These are phyloP conservation scores for Trypanosoma theileri DNA, from an alignment of 208 protist species.

Conservation along the genomic window DNA sequence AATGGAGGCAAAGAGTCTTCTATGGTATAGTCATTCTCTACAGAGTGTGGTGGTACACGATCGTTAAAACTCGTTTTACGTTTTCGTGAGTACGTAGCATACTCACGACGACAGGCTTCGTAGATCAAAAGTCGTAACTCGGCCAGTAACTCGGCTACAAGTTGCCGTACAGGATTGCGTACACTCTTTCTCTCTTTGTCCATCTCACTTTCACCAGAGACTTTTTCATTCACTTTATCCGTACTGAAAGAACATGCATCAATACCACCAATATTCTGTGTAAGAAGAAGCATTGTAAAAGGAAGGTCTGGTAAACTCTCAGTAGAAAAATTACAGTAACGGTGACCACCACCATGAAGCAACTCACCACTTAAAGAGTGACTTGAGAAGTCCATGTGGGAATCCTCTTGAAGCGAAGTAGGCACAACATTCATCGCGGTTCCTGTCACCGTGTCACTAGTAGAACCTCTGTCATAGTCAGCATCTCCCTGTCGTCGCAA, in stretches of 20 bases:
- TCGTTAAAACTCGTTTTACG: constrained; percentile 4
- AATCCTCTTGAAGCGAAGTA: not conserved
- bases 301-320: constrained; percentile 27
- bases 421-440: no score
- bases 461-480: no score
- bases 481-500: not conserved
- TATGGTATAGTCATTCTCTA: not conserved
- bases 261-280: constrained; percentile 81
- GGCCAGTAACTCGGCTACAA: constrained; percentile 47
- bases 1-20: constrained; percentile 31
- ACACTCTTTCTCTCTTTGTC: not conserved
- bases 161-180: constrained; percentile 7
- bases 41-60: not conserved
- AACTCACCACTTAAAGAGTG: not conserved
- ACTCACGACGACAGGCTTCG: constrained; percentile 36
- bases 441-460: no score
- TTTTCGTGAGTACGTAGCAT: constrained; percentile 18
- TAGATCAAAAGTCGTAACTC: constrained; percentile 66
- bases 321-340: constrained; percentile 11
- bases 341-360: not conserved
- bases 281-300: constrained; percentile 62
- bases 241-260: constrained; percentile 7
- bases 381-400: not conserved
- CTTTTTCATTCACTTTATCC: not conserved
- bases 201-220: not conserved